Base-by-base conservation (phyloP, 352 stramenopile genomes). In the Pythium utonaiense region DNA sequence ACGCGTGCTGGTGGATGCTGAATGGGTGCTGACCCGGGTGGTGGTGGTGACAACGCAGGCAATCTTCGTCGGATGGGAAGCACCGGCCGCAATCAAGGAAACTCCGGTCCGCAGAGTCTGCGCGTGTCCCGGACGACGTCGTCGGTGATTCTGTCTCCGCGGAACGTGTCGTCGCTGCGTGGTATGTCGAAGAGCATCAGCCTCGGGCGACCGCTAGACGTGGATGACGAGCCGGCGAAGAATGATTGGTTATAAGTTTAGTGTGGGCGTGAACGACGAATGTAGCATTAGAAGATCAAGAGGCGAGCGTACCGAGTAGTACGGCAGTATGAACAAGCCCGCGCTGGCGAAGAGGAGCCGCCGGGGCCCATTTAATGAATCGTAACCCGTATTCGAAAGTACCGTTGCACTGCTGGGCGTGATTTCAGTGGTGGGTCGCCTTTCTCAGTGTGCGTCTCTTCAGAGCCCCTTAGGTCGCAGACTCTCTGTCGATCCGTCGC, bases 161-260 rank as follows among this genome's bases (percentile, higher is more conserved):
- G 41, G 62, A 74, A 28, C 36, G 53, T 64, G 27, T 64, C 53
- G n/a, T 81, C 75, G 16, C 53, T 71, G 6, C 74, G 74, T 51
- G 62, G 75, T 7, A 75, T 86, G 57, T 89, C 80, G 41, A 93
- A 93, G 74, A 93, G 83, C 58, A 74, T 93, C 42, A 93, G 77
- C 53, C 65, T 86, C 36, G 72, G 49, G 28, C 74, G 75, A 13
- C 72, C 63, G 41, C 52, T 88, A 40, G 69, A 83, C 60, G n/a
- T n/a, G n/a, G 77, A 88, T 38, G 80, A 90, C 38, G 79, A 89
- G 58, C 83, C 83, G 34, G 71, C 78, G 40, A 67, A 82, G 66
- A 87, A 83, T 69, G 75, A 88, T 57, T 92, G 83, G 83, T 77
- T 90, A 62, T 92, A 88, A 75, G 55, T 67, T 67, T 67, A 58